phyloP scores from a whole-genome alignment of 805 yeast species.

The Nakazawaea ernobii region DNA sequence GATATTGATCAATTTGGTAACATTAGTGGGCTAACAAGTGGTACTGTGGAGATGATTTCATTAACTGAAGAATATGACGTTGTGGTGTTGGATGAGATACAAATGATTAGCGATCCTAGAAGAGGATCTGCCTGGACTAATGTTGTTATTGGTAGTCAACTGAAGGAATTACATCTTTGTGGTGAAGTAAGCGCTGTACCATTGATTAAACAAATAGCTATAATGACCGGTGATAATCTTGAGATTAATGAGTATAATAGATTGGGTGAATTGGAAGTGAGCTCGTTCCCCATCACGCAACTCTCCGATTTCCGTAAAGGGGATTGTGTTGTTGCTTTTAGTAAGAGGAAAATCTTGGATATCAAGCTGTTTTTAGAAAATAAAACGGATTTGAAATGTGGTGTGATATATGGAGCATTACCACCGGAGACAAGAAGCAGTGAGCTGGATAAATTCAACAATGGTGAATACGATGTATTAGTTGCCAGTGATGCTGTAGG shows the following conservation, averaged over 20 bases:
- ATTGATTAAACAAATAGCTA: slow-evolving; percentile 50
- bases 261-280: slow-evolving; percentile 64
- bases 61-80: slow-evolving; percentile 64
- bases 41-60: slow-evolving; percentile 94
- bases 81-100: slow-evolving; percentile 92
- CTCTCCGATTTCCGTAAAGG: slow-evolving; percentile 50
- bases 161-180: slow-evolving; percentile 84
- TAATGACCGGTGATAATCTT: slow-evolving; percentile 74
- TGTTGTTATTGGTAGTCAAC: slow-evolving; percentile 80
- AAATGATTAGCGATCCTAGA: slow-evolving; percentile 75
- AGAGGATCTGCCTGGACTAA: slow-evolving; percentile 96
- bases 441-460: slow-evolving; percentile 77
- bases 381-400: slow-evolving; percentile 60
- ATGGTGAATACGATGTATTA: slow-evolving; percentile 72
- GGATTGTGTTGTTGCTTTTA: slow-evolving; percentile 87
- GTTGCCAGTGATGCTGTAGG: slow-evolving; percentile 98
- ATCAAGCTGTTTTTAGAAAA: slow-evolving; percentile 66
- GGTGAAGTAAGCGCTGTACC: slow-evolving; percentile 89
- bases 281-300: slow-evolving; percentile 28
- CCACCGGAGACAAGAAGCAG: slow-evolving; percentile 92
- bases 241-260: slow-evolving; percentile 69
- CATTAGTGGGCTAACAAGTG: slow-evolving; percentile 71
- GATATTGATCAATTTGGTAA: slow-evolving; percentile 66
- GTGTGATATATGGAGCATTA: slow-evolving; percentile 89
- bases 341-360: slow-evolving; percentile 66